phyloP scores from a whole-genome alignment of 495 filamentous ascomycete genomes.

The Penicillium crystallinum region DNA sequence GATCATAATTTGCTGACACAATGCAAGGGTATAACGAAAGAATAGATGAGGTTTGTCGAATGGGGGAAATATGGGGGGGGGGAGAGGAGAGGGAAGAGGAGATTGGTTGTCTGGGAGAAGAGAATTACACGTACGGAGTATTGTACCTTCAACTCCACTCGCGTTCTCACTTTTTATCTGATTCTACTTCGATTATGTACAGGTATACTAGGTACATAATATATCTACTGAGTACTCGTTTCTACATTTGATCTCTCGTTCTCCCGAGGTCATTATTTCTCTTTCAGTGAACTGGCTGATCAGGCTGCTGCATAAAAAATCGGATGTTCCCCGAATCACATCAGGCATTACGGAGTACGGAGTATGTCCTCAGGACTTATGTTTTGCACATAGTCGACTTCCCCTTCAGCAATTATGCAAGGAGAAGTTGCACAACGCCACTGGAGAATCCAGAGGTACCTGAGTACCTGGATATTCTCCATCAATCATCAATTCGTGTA shows the following conservation, averaged over 20 bases:
- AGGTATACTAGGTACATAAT: too few species aligned
- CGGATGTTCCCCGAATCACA: background rate
- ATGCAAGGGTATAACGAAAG: background rate
- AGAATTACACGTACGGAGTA: conserved; percentile 17
- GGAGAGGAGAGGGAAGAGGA: background rate
- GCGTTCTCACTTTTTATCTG: background rate
- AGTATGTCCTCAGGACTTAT: too few species aligned
- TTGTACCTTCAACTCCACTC: conserved; percentile 14
- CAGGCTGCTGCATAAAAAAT: conserved; percentile 6
- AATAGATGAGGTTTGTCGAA: background rate
- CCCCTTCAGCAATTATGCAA: too few species aligned
- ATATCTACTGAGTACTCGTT: too few species aligned
- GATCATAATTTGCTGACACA: conserved; percentile 9
- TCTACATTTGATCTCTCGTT: too few species aligned
- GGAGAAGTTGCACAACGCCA: too few species aligned
- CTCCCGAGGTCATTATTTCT: background rate
- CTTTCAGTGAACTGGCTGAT: background rate
- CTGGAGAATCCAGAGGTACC: too few species aligned
- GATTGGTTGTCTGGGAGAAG: conserved; percentile 16
- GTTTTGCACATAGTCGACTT: too few species aligned
- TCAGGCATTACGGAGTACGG: too few species aligned
- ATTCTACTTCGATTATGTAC: too few species aligned
- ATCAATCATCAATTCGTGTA: too few species aligned
- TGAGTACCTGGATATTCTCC: too few species aligned
- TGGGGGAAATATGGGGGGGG: conserved; percentile 8